Evolutionary conservation across 2,329 filamentous ascomycete genomes (phyloP).

Genomic region (Cadophora gregata): DNA sequence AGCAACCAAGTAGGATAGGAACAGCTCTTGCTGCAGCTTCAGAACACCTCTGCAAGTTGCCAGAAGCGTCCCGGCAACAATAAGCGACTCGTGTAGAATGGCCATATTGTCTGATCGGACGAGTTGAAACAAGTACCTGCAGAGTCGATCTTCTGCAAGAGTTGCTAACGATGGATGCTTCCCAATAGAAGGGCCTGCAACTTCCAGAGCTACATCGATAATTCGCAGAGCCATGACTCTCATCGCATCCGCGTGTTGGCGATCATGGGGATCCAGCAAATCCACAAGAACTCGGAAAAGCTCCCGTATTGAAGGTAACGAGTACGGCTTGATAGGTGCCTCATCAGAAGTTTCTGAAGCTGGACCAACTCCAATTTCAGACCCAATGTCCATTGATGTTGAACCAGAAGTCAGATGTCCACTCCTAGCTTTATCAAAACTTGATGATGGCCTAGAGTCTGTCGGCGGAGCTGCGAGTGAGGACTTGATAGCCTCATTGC

Average conservation of each 20-base stretch:
- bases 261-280: conserved; percentile 90
- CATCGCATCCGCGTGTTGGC: conserved; percentile 91
- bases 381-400: conserved; percentile 35
- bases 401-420: conserved; percentile 26
- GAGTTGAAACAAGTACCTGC: conserved; percentile 93
- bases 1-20: conserved; percentile 90
- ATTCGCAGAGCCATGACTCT: conserved; percentile 96
- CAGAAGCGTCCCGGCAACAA: conserved; percentile 88
- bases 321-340: conserved; percentile 80
- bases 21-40: conserved; percentile 96
- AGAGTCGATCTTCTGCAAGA: conserved; percentile 90
- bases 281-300: conserved; percentile 93
- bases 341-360: conserved; percentile 46
- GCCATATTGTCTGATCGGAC: conserved; percentile 96
- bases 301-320: conserved; percentile 90
- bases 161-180: conserved; percentile 86
- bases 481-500: conserved; percentile 62
- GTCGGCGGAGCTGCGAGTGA: conserved; percentile 52
- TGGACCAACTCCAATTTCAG: conserved; percentile 39
- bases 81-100: conserved; percentile 88
- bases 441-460: conserved; percentile 48
- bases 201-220: conserved; percentile 95
- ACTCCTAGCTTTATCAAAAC: conserved; percentile 48
- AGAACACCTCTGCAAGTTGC: conserved; percentile 89
- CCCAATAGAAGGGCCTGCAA: conserved; percentile 93